Conservation (phyloP, 2,329 filamentous ascomycete species). For the Fonsecaea multimorphosa region DNA sequence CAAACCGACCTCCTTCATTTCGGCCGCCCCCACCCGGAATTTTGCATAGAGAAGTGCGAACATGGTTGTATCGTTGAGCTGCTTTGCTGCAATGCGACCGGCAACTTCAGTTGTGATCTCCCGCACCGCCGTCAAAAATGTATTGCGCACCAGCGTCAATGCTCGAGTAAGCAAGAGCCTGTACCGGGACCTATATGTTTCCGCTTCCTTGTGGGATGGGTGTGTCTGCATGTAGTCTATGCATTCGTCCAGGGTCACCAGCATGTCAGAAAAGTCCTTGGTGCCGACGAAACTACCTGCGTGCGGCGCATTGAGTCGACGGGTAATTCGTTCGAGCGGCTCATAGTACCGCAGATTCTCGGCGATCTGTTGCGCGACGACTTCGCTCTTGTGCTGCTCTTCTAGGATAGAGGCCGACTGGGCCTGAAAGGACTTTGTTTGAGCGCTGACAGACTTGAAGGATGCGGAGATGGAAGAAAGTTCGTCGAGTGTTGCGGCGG, state of each 20-base stretch:
- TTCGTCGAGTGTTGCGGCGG: slow-evolving; percentile 74
- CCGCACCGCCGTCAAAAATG: slow-evolving; percentile 67
- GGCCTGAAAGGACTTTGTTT: slow-evolving; percentile 90
- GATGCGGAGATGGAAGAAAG: slow-evolving; percentile 81
- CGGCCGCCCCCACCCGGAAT: slow-evolving; percentile 69
- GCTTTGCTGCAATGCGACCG: slow-evolving; percentile 68
- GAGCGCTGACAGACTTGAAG: slow-evolving; percentile 83
- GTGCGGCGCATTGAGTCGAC: slow-evolving; percentile 88
- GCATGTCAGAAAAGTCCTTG: slow-evolving; percentile 84
- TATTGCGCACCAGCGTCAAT: slow-evolving; percentile 69
- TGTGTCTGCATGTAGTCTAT: slow-evolving; percentile 90
- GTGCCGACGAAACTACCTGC: slow-evolving; percentile 84
- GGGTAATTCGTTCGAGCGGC: slow-evolving; percentile 88
- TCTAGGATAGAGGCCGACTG: slow-evolving; percentile 87
- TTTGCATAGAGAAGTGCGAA: slow-evolving; percentile 74
- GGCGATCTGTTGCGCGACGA: slow-evolving; percentile 81
- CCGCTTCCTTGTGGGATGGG: slow-evolving; percentile 82
- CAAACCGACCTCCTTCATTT: slow-evolving; percentile 69
- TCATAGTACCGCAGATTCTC: slow-evolving; percentile 93
- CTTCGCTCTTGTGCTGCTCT: slow-evolving; percentile 79
- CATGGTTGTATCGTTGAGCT: slow-evolving; percentile 73
- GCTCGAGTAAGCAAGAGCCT: slow-evolving; percentile 76
- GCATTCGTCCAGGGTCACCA: slow-evolving; percentile 85
- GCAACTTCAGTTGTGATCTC: slow-evolving; percentile 68
- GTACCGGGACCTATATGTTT: slow-evolving; percentile 86